phyloP scores from a whole-genome alignment of 129 eudicot genomes.

The Artemisia argyi region DNA sequence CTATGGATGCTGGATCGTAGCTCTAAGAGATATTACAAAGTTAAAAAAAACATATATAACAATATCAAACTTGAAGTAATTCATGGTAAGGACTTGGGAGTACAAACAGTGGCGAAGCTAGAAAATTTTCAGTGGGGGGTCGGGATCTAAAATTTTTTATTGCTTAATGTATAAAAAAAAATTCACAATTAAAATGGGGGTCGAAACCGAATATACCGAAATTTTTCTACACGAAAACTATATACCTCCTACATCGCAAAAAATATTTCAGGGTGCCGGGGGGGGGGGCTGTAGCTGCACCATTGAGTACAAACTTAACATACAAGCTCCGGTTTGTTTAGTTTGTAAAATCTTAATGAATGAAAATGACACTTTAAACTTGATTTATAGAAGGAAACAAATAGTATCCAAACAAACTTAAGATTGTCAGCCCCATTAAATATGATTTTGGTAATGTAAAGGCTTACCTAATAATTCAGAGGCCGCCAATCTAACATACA shows the following conservation, averaged over 20 bases:
- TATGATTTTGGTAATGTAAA: constrained; percentile 14
- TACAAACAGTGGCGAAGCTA: no score
- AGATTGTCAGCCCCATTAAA: neutral
- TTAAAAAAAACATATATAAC: neutral
- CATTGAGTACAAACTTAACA: neutral
- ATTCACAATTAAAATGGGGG: no score
- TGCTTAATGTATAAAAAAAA: no score
- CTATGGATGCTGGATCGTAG: constrained; percentile 11
- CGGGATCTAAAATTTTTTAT: no score
- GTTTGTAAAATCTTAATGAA: neutral
- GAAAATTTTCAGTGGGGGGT: no score
- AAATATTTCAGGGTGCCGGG: no score
- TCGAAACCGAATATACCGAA: no score
- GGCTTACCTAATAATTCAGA: constrained; percentile 20
- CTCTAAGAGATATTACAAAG: neutral
- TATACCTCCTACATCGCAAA: no score
- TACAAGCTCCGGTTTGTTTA: neutral
- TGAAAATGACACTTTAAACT: no score
- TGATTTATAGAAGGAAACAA: neutral
- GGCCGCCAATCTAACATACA: constrained; percentile 35
- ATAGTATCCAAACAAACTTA: neutral
- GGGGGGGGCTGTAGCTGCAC: no score
- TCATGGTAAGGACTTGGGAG: neutral
- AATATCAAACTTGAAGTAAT: neutral
- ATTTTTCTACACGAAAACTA: no score